Evolutionary conservation across 2,329 filamentous ascomycete species (phyloP), one percentile per base, ranked within the genome.

Genomic region (Aspergillus costaricaensis): DNA sequence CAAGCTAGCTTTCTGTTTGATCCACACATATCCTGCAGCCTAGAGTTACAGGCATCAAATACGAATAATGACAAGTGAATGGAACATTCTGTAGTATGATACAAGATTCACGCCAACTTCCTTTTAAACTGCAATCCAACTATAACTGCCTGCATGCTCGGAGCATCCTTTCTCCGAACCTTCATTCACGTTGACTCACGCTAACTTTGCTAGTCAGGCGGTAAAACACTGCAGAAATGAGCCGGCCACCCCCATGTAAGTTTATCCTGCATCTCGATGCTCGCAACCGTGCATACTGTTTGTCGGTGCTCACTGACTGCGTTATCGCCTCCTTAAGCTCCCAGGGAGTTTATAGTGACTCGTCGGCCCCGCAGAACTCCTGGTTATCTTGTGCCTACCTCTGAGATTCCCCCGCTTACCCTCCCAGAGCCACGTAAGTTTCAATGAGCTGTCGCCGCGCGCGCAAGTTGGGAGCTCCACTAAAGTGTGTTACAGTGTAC

Each of bases 221-320:
- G 72, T 73, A 23, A 57, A 7, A 2, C 0, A 1, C 2, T 67
- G 72, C 72, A 75, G 59, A 75, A 36, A 76, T 67, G 55, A 51
- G 50, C 55, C 56, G 59, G 62, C 54, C 52, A 36, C 66, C 56
- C 48, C 66, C 65, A 56, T 52, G 65, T 62, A 58, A 68, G 67
- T 68, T 66, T 65, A 60, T 58, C 38, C 25, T 59, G 41, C 36
- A 47, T 36, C 53, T 32, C 21, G 32, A 51, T 39, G 19, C 48
- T 27, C 36, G 25, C 41, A 59, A 59, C 58, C 43, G 44, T 62
- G 41, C 41, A 53, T 23, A 39, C 55, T 25, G 44, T 21, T 43
- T 56, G 27, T 10, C 38, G 15, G 25, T 43, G 43, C 30, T 54
- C 49, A 36, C 61, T 53, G 58, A 63, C 59, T 27, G 9, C 14